phyloP scores from a whole-genome alignment of 495 filamentous ascomycete genomes.

The Daldinia concentrica region DNA sequence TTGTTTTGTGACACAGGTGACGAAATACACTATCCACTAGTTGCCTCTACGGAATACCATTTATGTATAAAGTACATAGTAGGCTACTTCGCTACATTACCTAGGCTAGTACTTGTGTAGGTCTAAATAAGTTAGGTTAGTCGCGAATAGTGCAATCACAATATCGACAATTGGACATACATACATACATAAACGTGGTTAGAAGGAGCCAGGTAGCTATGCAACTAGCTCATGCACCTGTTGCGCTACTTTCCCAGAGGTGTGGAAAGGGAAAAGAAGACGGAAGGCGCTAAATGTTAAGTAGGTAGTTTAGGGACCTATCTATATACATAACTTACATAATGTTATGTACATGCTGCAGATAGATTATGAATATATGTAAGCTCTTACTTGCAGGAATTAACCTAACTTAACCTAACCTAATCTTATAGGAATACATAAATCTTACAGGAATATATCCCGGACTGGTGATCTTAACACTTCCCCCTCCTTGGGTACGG shows the following conservation, averaged over 20 bases:
- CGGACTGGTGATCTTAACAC: neutral
- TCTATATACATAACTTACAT: too few species aligned
- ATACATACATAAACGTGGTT: neutral
- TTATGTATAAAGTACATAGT: neutral
- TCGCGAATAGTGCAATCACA: neutral
- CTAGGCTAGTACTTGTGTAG: neutral
- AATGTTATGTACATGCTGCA: too few species aligned
- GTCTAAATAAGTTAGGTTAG: neutral
- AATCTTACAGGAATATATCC: neutral
- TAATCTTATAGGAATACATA: too few species aligned
- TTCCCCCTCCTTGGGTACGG: constrained; percentile 10
- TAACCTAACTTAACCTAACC: too few species aligned
- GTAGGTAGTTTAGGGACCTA: too few species aligned
- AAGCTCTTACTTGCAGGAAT: neutral
- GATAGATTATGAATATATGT: neutral
- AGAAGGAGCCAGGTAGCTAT: too few species aligned
- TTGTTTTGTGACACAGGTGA: neutral
- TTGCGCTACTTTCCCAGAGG: neutral
- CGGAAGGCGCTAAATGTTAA: too few species aligned
- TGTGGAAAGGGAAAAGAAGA: neutral
- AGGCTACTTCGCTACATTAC: neutral
- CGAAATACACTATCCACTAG: neutral
- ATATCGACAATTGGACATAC: neutral
- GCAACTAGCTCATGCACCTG: neutral
- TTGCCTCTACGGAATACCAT: too few species aligned